phyloP scores from a whole-genome alignment of 768 basidiomycete genomes.

The Boletus sp. region DNA sequence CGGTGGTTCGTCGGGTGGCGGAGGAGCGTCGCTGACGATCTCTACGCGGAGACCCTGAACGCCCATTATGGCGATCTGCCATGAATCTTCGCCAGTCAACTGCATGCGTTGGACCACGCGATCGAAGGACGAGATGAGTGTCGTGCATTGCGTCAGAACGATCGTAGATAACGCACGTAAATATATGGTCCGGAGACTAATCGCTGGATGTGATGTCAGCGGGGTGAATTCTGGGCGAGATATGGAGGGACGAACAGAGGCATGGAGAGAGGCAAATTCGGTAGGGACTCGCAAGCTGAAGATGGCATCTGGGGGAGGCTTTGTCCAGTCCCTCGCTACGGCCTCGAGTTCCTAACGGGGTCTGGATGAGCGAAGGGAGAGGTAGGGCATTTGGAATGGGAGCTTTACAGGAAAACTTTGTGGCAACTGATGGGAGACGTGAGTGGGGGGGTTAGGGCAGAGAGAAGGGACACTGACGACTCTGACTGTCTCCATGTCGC shows the following conservation, averaged over 20 bases:
- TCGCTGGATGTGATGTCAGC: conserved; percentile 48
- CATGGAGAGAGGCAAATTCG: conserved; percentile 84
- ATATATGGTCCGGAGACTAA: conserved; percentile 81
- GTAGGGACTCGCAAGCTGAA: conserved; percentile 80
- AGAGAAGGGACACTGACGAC: conserved; percentile 41
- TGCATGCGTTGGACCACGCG: conserved; percentile 34
- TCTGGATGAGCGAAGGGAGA: conserved; percentile 5
- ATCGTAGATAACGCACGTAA: conserved; percentile 53
- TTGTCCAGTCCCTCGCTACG: conserved; percentile 81
- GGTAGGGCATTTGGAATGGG: neutral
- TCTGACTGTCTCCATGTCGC: conserved; percentile 83
- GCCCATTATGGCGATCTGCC: conserved; percentile 83
- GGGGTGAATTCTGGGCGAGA: conserved; percentile 13
- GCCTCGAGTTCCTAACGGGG: conserved; percentile 69
- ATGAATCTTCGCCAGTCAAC: conserved; percentile 85
- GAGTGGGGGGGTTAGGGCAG: neutral
- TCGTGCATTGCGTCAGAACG: conserved; percentile 4
- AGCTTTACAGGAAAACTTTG: conserved; percentile 57
- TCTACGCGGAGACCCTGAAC: conserved; percentile 82
- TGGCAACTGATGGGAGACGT: conserved; percentile 53
- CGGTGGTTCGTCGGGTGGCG: conserved; percentile 83
- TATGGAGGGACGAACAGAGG: conserved; percentile 55
- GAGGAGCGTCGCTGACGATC: conserved; percentile 82
- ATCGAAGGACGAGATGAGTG: conserved; percentile 13
- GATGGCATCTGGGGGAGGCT: conserved; percentile 75